Evolutionary conservation across 2,329 filamentous ascomycete species (phyloP), one percentile per base, ranked within the genome.

Genomic region (Xylariaceae sp.): DNA sequence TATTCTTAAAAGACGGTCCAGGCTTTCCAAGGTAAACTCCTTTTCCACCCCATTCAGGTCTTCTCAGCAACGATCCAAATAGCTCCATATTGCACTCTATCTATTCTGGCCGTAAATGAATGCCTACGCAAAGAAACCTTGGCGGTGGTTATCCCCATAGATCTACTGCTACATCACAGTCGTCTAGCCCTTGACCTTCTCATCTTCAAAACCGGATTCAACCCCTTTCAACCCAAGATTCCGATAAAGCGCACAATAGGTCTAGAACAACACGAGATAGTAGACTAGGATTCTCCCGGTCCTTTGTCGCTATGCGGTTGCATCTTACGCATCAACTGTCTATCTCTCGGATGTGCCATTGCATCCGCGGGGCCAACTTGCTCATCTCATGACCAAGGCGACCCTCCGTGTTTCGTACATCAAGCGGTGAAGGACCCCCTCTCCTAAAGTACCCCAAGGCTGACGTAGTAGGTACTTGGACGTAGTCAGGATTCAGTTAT

Each of bases 401-500:
- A 20, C 48, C 52, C 45, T 54, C 54, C 51, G 52, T 44, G 12
- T 50, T 40, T 16, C 50, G 26, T 59, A 57, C 46, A 54, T 52
- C 20, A 55, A 47, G 60, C 58, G 58, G 58, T 63, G 60, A 61
- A 53, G 48, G 48, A 0, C 20, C n/a, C 23, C 23, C 43, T 45
- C 43, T 10, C 2, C 6, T 44, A 32, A 48, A 26, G 44, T 53
- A 48, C 43, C 50, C 42, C 54, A 43, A 56, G 32, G 32, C 32
- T 37, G 32, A 37, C 32, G 32, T 37, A 37, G 7, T 37, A 37
- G 32, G 14, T 37, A 37, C 9, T 16, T 10, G 32, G 14, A 14
- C 5, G 3, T 4, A 7, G 32, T 4, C 23, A 9, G 23, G 23
- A 26, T 4, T 26, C 23, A 51, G 41, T 40, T 50, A 43, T 48